phyloP scores from a whole-genome alignment of 306 rosid genomes.

The Begonia masoniana region DNA sequence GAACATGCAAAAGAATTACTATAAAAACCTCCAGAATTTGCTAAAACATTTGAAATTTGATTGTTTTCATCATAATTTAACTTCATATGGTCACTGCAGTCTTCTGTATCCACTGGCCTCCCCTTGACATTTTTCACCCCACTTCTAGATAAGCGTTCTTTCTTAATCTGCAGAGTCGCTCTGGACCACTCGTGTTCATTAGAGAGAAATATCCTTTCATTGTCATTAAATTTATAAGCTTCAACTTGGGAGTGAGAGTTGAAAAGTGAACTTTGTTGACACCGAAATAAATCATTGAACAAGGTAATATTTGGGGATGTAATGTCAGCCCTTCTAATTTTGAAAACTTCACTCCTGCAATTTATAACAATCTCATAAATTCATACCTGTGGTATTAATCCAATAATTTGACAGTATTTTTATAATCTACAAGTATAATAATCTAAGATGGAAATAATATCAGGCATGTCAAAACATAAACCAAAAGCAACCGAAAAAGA shows the following conservation, averaged over 20 bases:
- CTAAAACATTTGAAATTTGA: constrained; percentile 4
- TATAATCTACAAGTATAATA: neutral
- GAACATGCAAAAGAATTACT: neutral
- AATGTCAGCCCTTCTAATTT: constrained; percentile 18
- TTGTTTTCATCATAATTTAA: neutral
- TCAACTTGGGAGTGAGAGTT: constrained; percentile 21
- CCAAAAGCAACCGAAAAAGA: neutral
- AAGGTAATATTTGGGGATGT: constrained; percentile 11
- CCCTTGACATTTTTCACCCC: neutral
- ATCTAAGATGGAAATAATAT: neutral
- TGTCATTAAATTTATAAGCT: constrained; percentile 4
- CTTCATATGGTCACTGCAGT: constrained; percentile 1
- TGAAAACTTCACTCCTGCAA: constrained; percentile 33
- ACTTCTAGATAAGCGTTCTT: neutral
- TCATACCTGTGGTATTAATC: constrained; percentile 4
- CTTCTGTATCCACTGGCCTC: neutral
- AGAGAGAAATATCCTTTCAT: constrained; percentile 4
- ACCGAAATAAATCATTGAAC: constrained; percentile 19
- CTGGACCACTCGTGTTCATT: constrained; percentile 3
- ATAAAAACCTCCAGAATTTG: constrained; percentile 3
- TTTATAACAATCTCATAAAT: constrained; percentile 15
- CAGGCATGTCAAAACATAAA: neutral
- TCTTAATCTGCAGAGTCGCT: neutral
- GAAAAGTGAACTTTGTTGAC: constrained; percentile 24
- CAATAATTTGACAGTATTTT: neutral